Evolutionary conservation across 1,284 basidiomycete genomes (phyloP).

Genomic region (Rhodotorula sp.): DNA sequence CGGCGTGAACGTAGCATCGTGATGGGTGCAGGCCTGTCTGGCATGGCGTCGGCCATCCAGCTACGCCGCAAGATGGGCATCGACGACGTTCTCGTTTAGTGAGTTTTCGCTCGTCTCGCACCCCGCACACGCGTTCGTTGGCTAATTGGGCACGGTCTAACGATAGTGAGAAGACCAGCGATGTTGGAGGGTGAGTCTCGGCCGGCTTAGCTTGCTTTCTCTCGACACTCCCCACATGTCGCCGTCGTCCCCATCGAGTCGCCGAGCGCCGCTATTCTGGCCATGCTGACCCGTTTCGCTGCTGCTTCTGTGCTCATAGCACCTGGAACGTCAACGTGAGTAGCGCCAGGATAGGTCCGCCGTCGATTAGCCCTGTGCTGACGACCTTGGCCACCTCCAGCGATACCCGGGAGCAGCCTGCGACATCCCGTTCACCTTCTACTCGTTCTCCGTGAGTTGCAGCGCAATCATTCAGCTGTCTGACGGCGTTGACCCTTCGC

Average conservation of each 20-base stretch:
- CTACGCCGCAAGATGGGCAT: slow-evolving; percentile 31
- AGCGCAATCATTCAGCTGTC: accelerated
- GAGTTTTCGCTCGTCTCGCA: background rate
- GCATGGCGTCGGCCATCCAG: slow-evolving; percentile 37
- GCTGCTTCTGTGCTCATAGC: background rate
- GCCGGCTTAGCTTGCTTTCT: background rate
- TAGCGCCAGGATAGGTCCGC: background rate
- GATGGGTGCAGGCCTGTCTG: slow-evolving; percentile 30
- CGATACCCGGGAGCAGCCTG: slow-evolving; percentile 37
- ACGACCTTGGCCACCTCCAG: background rate
- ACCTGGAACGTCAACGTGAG: slow-evolving; percentile 30
- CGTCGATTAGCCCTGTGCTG: background rate
- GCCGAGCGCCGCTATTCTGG: background rate
- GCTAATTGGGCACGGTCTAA: background rate
- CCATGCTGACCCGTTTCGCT: no score
- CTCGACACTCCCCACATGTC: background rate
- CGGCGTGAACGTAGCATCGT: slow-evolving; percentile 16
- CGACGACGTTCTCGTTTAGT: slow-evolving; percentile 38
- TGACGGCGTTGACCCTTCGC: background rate
- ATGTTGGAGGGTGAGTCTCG: slow-evolving; percentile 28
- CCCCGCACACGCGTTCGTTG: no score
- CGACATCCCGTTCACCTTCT: slow-evolving; percentile 38
- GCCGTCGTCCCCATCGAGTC: background rate
- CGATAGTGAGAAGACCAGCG: slow-evolving; percentile 29
- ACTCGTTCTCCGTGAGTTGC: slow-evolving; percentile 35